Evolutionary conservation across 768 basidiomycete genomes (phyloP), one percentile per base, ranked within the genome.

Genomic region (Jaapia argillacea): DNA sequence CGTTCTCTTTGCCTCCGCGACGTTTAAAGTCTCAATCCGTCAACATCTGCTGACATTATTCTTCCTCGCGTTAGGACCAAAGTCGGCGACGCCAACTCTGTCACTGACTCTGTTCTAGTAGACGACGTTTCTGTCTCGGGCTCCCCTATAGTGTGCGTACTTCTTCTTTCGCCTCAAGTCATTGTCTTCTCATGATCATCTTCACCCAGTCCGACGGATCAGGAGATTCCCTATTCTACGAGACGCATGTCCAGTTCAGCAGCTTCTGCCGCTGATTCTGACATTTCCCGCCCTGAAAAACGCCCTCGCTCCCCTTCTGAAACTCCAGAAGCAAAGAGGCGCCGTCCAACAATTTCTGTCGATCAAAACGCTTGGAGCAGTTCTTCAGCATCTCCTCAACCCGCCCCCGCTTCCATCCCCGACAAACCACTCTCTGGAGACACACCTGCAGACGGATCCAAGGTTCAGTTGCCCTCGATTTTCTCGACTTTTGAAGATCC

Each of bases 201-300:
- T 44, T 43, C 57, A 70, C 67, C 54, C 54, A 65, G 47, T 57
- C 65, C 41, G 65, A 71, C 37, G n/a, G n/a, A 52, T 69, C 37
- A 22, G 48, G 76, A 72, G 59, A 54, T 75, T 49, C 76, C 77
- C 61, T 77, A 82, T 74, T 58, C 68, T 48, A 58, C 59, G 27
- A 72, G 84, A 56, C 81, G 84, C 56, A 86, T 88, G 85, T 86
- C 85, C 61, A 71, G 74, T 58, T 84, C 81, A 50, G 79, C 77
- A 41, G 71, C 76, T 46, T 85, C 84, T 13, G 69, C 72, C 13
- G 71, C 79, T 28, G 82, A 83, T 64, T 67, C 76, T 3, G 83
- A 86, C 62, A 72, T 73, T 48, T 79, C 79, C 36, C 67, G 74
- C 41, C 67, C 64, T 6, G 81, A 83, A 53, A 85, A 81, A 56